phyloP scores from a whole-genome alignment of 805 yeast species.

The Starmerella kuoi region DNA sequence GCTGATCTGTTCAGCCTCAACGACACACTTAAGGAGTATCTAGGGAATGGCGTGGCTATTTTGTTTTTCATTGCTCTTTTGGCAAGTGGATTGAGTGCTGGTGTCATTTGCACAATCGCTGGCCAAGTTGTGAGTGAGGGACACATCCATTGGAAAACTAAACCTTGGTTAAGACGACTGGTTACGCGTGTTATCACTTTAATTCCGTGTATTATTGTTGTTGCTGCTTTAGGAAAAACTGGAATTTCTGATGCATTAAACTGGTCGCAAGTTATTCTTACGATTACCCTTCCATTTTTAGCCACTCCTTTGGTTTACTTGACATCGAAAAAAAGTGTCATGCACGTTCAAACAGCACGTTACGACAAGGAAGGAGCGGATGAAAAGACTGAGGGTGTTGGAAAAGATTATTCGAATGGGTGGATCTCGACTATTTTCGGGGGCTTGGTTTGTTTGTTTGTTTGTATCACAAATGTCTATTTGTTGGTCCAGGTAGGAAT shows the following conservation, averaged over 20 bases:
- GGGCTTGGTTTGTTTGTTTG: constrained; percentile 53
- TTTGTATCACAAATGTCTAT: constrained; percentile 60
- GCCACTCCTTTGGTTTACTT: constrained; percentile 78
- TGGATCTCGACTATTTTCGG: constrained; percentile 45
- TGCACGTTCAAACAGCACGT: constrained; percentile 34
- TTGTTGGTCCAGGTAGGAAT: constrained; percentile 38
- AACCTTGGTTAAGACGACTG: constrained; percentile 70
- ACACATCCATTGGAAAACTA: constrained; percentile 65
- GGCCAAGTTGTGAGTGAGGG: constrained; percentile 93
- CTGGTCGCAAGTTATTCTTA: constrained; percentile 74
- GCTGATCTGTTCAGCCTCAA: constrained; percentile 79
- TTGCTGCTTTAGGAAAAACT: constrained; percentile 54
- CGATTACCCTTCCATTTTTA: constrained; percentile 69
- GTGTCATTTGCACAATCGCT: constrained; percentile 83
- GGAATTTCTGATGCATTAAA: constrained; percentile 67
- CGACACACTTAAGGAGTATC: constrained; percentile 42
- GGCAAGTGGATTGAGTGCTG: constrained; percentile 81
- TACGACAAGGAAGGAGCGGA: constrained; percentile 10
- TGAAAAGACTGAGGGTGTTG: constrained; percentile 9
- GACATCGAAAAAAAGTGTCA: constrained; percentile 55
- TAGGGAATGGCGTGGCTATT: constrained; percentile 71
- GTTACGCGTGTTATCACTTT: constrained; percentile 69
- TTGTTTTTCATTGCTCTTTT: constrained; percentile 74
- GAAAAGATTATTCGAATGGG: constrained; percentile 38
- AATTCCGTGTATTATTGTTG: constrained; percentile 66